Evolutionary conservation across 2,329 filamentous ascomycete species (phyloP).

Genomic region (Leptographium radiaticola): DNA sequence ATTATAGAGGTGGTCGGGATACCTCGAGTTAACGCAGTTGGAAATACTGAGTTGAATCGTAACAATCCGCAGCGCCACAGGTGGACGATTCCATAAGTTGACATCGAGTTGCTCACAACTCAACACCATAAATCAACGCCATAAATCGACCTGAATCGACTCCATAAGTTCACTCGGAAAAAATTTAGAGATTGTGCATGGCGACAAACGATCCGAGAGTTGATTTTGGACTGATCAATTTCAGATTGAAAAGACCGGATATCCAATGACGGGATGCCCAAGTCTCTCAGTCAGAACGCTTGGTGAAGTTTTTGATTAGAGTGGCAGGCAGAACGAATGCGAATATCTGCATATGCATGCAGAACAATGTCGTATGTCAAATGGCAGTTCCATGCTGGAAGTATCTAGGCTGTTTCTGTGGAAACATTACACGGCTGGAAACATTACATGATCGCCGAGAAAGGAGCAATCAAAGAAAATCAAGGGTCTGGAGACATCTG

Average conservation of each 20-base stretch:
- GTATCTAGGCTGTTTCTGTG: background rate
- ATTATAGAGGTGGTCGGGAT: too few relatives aligned
- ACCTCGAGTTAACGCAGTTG: too few relatives aligned
- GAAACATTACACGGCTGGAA: background rate
- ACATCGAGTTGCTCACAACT: too few relatives aligned
- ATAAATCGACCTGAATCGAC: too few relatives aligned
- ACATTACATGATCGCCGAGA: background rate
- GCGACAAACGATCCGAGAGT: background rate
- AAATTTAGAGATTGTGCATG: too few relatives aligned
- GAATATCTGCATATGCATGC: background rate
- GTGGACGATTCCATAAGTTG: too few relatives aligned
- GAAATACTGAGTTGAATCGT: too few relatives aligned
- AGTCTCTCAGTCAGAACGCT: background rate
- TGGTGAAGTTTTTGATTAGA: background rate
- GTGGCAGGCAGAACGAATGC: background rate
- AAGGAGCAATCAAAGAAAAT: background rate
- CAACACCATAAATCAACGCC: background rate
- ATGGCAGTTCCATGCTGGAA: background rate
- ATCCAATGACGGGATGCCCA: background rate
- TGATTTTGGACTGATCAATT: background rate
- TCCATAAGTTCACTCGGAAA: too few relatives aligned
- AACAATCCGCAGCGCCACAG: too few relatives aligned
- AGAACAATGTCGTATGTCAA: background rate
- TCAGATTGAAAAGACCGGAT: background rate
- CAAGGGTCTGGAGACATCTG: too few relatives aligned